Percentiles rank a stretch among this genome's conserved stretches.
Conservation (phyloP, 2,329 filamentous ascomycete genomes). For the Sporothrix inflata region DNA sequence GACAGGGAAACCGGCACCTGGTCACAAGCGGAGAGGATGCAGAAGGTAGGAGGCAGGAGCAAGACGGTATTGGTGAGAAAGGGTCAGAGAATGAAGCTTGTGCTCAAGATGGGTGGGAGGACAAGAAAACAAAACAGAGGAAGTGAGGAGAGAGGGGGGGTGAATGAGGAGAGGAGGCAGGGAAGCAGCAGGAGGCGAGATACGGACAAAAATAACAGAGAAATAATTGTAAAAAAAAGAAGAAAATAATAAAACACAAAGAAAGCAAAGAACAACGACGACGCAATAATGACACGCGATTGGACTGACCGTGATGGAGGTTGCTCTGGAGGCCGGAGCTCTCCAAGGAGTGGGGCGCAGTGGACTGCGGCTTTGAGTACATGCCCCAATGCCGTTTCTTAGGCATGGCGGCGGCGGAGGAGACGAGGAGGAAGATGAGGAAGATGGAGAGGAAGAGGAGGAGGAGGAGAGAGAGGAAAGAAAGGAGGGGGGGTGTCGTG, state of each 20-base stretch:
- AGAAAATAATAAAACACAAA: neutral
- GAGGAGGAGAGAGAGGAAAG: neutral
- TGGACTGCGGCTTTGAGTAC: constrained; percentile 62
- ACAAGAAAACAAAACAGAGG: constrained; percentile 23
- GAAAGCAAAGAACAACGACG: neutral
- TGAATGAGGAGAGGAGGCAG: neutral
- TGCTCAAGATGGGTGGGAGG: constrained; percentile 16
- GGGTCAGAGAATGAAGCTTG: constrained; percentile 16
- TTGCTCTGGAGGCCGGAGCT: constrained; percentile 39
- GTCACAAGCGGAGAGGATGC: constrained; percentile 15
- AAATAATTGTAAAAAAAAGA: neutral
- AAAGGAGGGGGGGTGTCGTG: constrained; percentile 20
- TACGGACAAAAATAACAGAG: neutral
- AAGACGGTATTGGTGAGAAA: constrained; percentile 14
- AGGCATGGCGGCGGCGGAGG: constrained; percentile 53
- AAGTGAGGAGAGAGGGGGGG: neutral
- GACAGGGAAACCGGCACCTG: neutral
- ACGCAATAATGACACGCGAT: neutral
- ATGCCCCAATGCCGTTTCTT: constrained; percentile 62
- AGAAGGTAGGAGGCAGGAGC: neutral
- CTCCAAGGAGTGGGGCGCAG: constrained; percentile 54
- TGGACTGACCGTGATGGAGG: constrained; percentile 33
- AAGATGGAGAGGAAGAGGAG: neutral
- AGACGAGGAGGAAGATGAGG: neutral
- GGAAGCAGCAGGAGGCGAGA: neutral